Evolutionary conservation across 768 basidiomycete genomes (phyloP).

Genomic region (Sarcodon sp.): DNA sequence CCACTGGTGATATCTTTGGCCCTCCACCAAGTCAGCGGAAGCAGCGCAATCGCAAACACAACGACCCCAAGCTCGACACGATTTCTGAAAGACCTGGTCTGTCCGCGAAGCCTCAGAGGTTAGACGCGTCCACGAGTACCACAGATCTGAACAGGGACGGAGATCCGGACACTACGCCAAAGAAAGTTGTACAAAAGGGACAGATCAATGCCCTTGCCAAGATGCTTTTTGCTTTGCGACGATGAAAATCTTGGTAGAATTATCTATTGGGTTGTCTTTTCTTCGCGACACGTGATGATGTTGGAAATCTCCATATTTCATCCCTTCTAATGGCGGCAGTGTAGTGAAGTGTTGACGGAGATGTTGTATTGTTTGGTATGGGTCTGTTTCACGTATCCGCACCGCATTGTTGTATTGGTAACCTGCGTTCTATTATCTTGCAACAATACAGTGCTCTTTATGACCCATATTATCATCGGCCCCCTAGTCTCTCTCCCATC

Average conservation of each 20-base stretch:
- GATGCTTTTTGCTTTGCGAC: constrained; percentile 77
- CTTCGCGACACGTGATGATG: too few species aligned
- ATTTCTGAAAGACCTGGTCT: constrained; percentile 56
- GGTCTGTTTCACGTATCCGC: too few species aligned
- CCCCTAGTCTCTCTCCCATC: too few species aligned
- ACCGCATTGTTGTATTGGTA: too few species aligned
- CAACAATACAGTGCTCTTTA: too few species aligned
- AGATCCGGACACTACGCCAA: constrained; percentile 30
- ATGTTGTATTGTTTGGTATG: too few species aligned
- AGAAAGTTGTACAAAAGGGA: constrained; percentile 72
- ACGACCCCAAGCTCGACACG: constrained; percentile 58
- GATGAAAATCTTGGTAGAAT: constrained; percentile 17
- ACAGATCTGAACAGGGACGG: constrained; percentile 40
- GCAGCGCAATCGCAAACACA: constrained; percentile 51
- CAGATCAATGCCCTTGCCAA: constrained; percentile 87
- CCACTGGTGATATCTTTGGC: constrained; percentile 51
- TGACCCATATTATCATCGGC: too few species aligned
- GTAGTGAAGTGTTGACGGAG: too few species aligned
- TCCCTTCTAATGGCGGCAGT: too few species aligned
- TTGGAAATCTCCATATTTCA: too few species aligned
- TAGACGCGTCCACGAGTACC: constrained; percentile 63
- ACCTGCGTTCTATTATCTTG: too few species aligned
- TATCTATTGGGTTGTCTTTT: too few species aligned
- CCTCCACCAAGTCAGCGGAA: constrained; percentile 45
- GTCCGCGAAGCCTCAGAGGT: constrained; percentile 31